Evolutionary conservation across 768 basidiomycete genomes (phyloP).

Genomic region (Neoboletus magnificus): DNA sequence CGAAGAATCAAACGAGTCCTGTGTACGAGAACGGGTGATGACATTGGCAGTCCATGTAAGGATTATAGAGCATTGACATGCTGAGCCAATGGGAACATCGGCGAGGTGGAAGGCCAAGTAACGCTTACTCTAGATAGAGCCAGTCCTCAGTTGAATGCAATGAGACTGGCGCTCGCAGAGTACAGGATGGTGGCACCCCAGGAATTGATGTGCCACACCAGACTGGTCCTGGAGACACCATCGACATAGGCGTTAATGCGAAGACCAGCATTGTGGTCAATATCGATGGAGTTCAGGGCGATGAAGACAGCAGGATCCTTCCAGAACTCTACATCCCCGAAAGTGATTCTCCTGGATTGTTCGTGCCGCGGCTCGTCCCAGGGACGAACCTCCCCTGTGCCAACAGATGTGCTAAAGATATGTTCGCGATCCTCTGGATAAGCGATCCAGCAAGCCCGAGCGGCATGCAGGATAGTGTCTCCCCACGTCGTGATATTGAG

Average conservation of each 20-base stretch:
- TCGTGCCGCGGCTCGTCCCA: slow-evolving; percentile 1
- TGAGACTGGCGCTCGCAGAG: not conserved
- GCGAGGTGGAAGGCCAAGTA: no score
- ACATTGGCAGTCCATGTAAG: not conserved
- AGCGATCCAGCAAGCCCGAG: slow-evolving; percentile 16
- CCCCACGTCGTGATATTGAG: slow-evolving; percentile 11
- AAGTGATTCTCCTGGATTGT: slow-evolving; percentile 4
- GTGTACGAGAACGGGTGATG: not conserved
- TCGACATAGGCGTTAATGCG: slow-evolving; percentile 14
- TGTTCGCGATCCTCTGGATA: slow-evolving; percentile 19
- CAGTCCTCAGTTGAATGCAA: not conserved
- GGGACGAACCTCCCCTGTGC: slow-evolving; percentile 4
- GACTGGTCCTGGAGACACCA: not conserved
- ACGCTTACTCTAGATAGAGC: not conserved
- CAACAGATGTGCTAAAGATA: slow-evolving; percentile 15
- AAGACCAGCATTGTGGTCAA: slow-evolving; percentile 5
- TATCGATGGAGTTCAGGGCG: slow-evolving; percentile 15
- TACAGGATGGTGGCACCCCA: slow-evolving; percentile 5
- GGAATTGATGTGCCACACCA: slow-evolving; percentile 10
- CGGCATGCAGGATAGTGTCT: slow-evolving; percentile 2
- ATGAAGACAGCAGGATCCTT: slow-evolving; percentile 17
- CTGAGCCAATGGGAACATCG: not conserved
- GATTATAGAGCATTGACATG: not conserved
- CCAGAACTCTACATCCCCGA: slow-evolving; percentile 8
- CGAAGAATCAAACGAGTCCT: not conserved